These are phyloP conservation scores for Penicillium sp. DNA, from an alignment of 2,329 filamentous ascomycete species.

Conservation along the genomic window DNA sequence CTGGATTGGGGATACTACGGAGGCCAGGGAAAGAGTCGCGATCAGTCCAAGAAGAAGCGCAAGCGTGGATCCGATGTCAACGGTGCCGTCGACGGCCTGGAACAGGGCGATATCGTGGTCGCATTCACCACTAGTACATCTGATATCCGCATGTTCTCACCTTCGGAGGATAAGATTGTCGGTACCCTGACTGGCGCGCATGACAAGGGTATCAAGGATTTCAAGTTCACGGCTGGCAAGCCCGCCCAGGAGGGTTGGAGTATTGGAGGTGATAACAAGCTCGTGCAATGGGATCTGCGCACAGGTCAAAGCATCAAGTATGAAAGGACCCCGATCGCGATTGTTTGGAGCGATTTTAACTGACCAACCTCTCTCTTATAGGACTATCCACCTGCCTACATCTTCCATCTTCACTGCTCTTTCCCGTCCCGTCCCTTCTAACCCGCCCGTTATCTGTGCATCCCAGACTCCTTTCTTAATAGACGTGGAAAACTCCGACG, in stretches of 20 bases:
- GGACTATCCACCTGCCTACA: constrained; percentile 50
- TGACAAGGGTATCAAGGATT: constrained; percentile 53
- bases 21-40: constrained; percentile 38
- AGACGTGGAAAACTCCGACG: constrained; percentile 44
- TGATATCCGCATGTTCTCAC: constrained; percentile 56
- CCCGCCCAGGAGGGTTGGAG: constrained; percentile 54
- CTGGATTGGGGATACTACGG: constrained; percentile 56
- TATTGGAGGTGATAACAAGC: constrained; percentile 56
- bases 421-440: constrained; percentile 45
- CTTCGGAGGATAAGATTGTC: constrained; percentile 52
- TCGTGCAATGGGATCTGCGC: constrained; percentile 57
- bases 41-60: constrained; percentile 55
- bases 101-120: constrained; percentile 50
- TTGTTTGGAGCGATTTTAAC: constrained; percentile 10
- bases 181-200: constrained; percentile 51
- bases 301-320: constrained; percentile 51
- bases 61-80: constrained; percentile 52
- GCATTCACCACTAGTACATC: constrained; percentile 55
- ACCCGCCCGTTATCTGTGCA: constrained; percentile 53
- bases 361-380: constrained; percentile 25
- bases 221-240: constrained; percentile 52
- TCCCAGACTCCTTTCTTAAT: constrained; percentile 55
- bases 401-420: constrained; percentile 44
- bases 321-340: constrained; percentile 7
- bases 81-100: constrained; percentile 36